Percentiles rank a stretch among this genome's conserved stretches.
Conservation (phyloP, 2,329 filamentous ascomycete species). For the Rutstroemia sp. region DNA sequence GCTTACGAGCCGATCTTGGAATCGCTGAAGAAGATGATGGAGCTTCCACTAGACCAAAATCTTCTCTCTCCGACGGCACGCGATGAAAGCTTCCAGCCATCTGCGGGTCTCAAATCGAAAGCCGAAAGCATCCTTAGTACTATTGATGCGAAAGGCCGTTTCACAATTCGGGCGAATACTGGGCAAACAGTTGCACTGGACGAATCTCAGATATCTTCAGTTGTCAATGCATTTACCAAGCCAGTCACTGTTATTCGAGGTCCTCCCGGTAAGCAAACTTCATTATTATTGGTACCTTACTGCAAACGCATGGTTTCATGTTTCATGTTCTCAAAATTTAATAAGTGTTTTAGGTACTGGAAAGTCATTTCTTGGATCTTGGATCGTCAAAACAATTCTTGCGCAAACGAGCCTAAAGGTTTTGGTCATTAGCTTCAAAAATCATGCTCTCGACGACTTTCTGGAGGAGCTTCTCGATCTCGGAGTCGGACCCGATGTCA, state of each 20-base stretch:
- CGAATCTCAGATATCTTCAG: slow-evolving; percentile 47
- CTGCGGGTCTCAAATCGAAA: slow-evolving; percentile 10
- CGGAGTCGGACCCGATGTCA: slow-evolving; percentile 41
- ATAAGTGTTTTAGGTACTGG: slow-evolving; percentile 49
- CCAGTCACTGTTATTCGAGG: slow-evolving; percentile 60
- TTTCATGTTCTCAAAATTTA: background rate
- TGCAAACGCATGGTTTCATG: no score
- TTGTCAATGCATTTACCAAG: slow-evolving; percentile 45
- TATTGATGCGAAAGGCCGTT: slow-evolving; percentile 25
- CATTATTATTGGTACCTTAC: background rate
- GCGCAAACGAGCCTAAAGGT: slow-evolving; percentile 42
- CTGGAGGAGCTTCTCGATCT: slow-evolving; percentile 55
- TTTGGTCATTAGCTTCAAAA: slow-evolving; percentile 61
- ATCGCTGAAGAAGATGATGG: slow-evolving; percentile 46
- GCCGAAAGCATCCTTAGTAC: slow-evolving; percentile 25
- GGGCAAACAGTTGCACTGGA: slow-evolving; percentile 36
- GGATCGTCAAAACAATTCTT: slow-evolving; percentile 50
- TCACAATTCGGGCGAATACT: slow-evolving; percentile 25
- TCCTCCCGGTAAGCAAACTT: slow-evolving; percentile 44
- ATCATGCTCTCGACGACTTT: slow-evolving; percentile 60
- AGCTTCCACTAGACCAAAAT: slow-evolving; percentile 48
- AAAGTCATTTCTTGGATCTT: slow-evolving; percentile 66
- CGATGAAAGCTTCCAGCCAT: slow-evolving; percentile 12
- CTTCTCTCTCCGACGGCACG: slow-evolving; percentile 35
- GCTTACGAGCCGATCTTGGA: slow-evolving; percentile 60